phyloP scores from a whole-genome alignment of 768 basidiomycete species.

The Boletus coccyginus region DNA sequence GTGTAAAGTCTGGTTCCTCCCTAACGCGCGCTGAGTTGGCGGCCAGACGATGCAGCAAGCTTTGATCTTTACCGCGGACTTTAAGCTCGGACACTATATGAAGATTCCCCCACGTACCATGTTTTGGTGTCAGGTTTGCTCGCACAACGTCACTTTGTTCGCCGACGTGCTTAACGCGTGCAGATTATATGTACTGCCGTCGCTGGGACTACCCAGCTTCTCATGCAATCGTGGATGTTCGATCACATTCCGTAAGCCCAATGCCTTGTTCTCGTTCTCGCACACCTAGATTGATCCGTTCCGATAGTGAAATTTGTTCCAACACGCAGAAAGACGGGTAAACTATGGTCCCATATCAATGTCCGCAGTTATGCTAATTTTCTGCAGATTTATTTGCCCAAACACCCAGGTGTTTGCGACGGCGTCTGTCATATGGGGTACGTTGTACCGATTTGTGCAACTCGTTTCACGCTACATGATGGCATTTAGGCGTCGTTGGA shows the following conservation, averaged over 20 bases:
- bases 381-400: conserved; percentile 48
- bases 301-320: conserved; percentile 47
- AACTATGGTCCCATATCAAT: not conserved
- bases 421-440: conserved; percentile 52
- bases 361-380: not conserved
- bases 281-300: not conserved
- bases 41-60: conserved; percentile 41
- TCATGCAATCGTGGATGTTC: conserved; percentile 77
- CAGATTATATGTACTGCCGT: conserved; percentile 63
- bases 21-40: not conserved
- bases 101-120: conserved; percentile 65
- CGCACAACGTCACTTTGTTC: not conserved
- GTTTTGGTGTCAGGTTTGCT: conserved; percentile 62
- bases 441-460: not conserved
- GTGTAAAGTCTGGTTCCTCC: not conserved
- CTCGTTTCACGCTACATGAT: conserved; percentile 8
- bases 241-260: conserved; percentile 48
- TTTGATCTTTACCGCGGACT: conserved; percentile 66
- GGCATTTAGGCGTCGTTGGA: conserved; percentile 60
- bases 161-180: not conserved
- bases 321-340: conserved; percentile 40
- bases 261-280: not conserved
- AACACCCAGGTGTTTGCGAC: conserved; percentile 52
- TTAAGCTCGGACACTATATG: conserved; percentile 74
- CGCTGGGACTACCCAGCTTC: conserved; percentile 70